Evolutionary conservation across 306 rosid species (phyloP).

Genomic region (Pterocarpus macrocarpus): DNA sequence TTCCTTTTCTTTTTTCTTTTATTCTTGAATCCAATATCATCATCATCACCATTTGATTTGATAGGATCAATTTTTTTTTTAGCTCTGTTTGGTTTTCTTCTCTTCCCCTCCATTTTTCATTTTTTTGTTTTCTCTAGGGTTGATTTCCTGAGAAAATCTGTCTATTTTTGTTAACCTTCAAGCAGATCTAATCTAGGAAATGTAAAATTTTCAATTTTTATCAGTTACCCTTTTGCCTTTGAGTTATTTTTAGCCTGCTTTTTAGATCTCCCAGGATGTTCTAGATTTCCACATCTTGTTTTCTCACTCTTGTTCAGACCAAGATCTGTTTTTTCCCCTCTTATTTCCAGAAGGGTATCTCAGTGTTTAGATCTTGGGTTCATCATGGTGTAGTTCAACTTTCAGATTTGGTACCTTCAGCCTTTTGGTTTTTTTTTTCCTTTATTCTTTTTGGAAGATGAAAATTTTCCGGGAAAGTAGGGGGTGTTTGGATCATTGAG

Average conservation of each 20-base stretch:
- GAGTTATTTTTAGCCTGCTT: background rate
- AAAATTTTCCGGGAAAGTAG: slow-evolving; percentile 47
- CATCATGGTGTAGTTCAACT: slow-evolving; percentile 17
- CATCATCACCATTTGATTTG: slow-evolving; percentile 59
- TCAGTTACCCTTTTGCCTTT: slow-evolving; percentile 12
- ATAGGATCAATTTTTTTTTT: slow-evolving; percentile 33
- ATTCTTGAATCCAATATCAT: slow-evolving; percentile 15
- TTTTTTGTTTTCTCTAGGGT: background rate
- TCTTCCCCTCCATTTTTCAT: slow-evolving; percentile 25
- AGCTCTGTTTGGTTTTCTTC: slow-evolving; percentile 9
- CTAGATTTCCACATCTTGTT: slow-evolving; percentile 43
- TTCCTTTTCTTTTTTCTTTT: background rate
- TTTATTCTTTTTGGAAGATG: slow-evolving; percentile 8
- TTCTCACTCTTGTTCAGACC: background rate
- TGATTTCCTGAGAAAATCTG: slow-evolving; percentile 10
- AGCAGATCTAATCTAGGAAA: slow-evolving; percentile 54
- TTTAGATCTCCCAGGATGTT: slow-evolving; percentile 37
- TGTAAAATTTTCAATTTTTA: slow-evolving; percentile 30
- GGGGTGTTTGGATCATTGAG: slow-evolving; percentile 35
- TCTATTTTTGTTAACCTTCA: background rate
- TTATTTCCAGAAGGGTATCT: background rate
- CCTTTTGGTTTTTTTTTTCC: slow-evolving; percentile 15
- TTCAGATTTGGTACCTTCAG: slow-evolving; percentile 6
- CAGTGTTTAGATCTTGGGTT: slow-evolving; percentile 48
- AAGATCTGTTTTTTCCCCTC: slow-evolving; percentile 48